These are phyloP conservation scores for Fremontodendron californicum DNA, from an alignment of 345 rosid species.

Conservation along the genomic window DNA sequence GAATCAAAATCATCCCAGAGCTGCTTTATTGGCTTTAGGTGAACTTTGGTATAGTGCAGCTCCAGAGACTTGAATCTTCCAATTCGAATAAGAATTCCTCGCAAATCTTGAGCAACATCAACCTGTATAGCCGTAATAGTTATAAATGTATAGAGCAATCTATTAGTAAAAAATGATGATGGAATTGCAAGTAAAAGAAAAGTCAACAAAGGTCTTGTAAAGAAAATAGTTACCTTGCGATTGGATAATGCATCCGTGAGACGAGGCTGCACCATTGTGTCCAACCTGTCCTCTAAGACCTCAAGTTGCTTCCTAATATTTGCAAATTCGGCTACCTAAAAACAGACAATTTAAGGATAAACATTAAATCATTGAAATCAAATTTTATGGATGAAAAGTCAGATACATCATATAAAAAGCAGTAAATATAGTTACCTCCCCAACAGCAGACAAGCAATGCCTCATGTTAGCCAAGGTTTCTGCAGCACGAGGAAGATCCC, in stretches of 20 bases:
- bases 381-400: background rate
- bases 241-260: conserved; percentile 89
- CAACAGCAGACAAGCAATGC: conserved; percentile 97
- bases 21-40: conserved; percentile 73
- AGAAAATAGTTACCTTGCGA: conserved; percentile 56
- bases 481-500: conserved; percentile 98
- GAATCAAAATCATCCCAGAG: conserved; percentile 93
- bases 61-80: conserved; percentile 94
- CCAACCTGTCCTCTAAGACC: conserved; percentile 89
- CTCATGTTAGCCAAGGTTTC: conserved; percentile 99
- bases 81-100: conserved; percentile 87
- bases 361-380: background rate
- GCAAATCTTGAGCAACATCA: conserved; percentile 88
- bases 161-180: background rate
- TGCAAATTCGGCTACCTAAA: conserved; percentile 97
- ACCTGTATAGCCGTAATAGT: conserved; percentile 42
- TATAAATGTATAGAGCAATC: conserved; percentile 15
- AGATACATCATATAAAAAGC: background rate
- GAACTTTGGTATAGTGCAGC: conserved; percentile 82
- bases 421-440: conserved; percentile 55
- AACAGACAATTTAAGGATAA: background rate
- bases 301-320: conserved; percentile 92
- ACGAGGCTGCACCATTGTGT: conserved; percentile 95
- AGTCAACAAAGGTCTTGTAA: background rate
- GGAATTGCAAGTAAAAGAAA: background rate